Evolutionary conservation across 2,329 filamentous ascomycete species (phyloP), one percentile per base, ranked within the genome.

Genomic region (Arthroderma sp.): DNA sequence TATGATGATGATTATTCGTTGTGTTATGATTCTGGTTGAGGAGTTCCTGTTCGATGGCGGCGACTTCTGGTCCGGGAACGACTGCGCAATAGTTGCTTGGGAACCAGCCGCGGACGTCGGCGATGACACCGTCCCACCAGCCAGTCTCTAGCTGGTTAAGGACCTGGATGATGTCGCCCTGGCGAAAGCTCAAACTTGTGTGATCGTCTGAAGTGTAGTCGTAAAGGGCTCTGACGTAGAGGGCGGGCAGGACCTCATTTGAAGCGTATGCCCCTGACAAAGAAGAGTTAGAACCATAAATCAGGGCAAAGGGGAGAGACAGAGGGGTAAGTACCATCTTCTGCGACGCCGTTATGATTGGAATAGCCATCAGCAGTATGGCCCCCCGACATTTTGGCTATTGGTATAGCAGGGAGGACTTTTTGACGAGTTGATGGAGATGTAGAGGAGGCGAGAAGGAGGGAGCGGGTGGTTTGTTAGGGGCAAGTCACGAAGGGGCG

Each of bases 61-160:
- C 84, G 15, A 22, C 15, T 54, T 86, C 82, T 42, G 82, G 75
- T 55, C 79, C 80, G 48, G 79, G 77, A 56, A 96, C 83, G 51
- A 91, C 79, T 53, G 86, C 81, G 69, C 91, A 96, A 68, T 98
- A 98, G 65, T 98, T 98, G 72, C 89, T 96, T 33, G 91, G 91
- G 64, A 98, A 98, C 91, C 91, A 98, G 62, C 91, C 91, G 61
- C 91, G 82, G 54, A 94, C 84, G 48, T 88, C 86, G 58, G 95
- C 91, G 62, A 98, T 94, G 45, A 98, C 86, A 40, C 91, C 91
- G 68, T 98, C 91, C 91, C 91, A 98, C 91, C 91, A 98, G 46
- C 91, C 91, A 58, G 88, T 96, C 65, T 98, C 91, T 46, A 96
- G 74, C 68, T 95, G 89, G 43, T 91, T 98, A 57, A 98, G 89